Base-by-base conservation (phyloP, 129 eudicot species). In the Calendula officinalis region DNA sequence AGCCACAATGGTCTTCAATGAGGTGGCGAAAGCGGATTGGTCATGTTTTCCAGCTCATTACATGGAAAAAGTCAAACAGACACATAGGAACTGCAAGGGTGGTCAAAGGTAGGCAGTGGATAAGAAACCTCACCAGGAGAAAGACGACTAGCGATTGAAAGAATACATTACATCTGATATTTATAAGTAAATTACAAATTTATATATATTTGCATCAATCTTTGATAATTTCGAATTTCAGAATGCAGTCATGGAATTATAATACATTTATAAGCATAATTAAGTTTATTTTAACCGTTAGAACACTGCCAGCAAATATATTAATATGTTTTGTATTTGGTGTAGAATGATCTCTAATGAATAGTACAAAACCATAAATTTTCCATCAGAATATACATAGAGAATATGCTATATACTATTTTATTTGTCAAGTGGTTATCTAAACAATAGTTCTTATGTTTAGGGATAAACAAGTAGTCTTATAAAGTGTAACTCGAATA, bases 11-110 rank as follows among this genome's bases (percentile, higher is more conserved):
- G 15, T 51, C 77, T 12, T 54, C 84, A 62, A 54, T 90, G 71
- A 83, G 91, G 86, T 90, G 95, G 97, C 86, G 89, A 9, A 90
- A 76, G 78, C 84, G 78, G 74, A 79, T 90, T 79, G 89, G 97
- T 4, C 86, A 86, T 49, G 66, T 90, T 5, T 77, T 90, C 75
- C 97, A 86, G 75, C 78, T 86, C 72, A 73, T 75, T 67, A 81
- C 77, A 63, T 86, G 83, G 83, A 90, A 68, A 77, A 88, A 79
- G 64, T 73, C 83, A 40, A 77, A 42, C 54, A 79, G 76, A 60
- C 88, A 76, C n/a, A 78, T 79, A 52, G 75, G 78, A 64, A 71
- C 75, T 30, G 82, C 79, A 76, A 84, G 65, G 42, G 75, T 80
- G 58, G 78, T 39, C 43, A 82, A 77, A 42, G 84, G 83, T 52